Conservation (phyloP, 257 asterid genomes). For the Henckelia pumila region DNA sequence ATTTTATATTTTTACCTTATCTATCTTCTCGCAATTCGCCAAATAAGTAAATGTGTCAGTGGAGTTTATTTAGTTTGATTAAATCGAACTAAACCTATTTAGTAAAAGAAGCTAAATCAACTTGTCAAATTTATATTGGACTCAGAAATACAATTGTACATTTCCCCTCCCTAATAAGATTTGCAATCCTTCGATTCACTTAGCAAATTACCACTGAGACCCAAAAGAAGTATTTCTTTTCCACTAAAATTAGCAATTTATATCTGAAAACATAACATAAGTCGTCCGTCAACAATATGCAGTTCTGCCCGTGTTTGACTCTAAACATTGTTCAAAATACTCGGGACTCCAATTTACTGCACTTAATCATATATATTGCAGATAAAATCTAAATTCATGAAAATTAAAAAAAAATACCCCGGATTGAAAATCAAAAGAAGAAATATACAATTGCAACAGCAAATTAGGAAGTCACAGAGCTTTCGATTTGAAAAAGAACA, state of each 20-base stretch:
- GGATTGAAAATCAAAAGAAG: too few relatives aligned
- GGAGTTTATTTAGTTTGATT: neutral
- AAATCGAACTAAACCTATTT: neutral
- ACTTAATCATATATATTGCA: neutral
- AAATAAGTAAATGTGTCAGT: neutral
- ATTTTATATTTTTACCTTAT: neutral
- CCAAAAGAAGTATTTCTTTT: neutral
- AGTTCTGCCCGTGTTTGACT: too few relatives aligned
- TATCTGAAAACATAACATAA: neutral
- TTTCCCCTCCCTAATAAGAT: neutral
- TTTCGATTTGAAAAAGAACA: neutral
- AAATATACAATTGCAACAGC: too few relatives aligned
- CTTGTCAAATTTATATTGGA: neutral
- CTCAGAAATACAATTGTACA: neutral
- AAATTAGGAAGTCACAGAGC: too few relatives aligned
- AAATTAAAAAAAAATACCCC: too few relatives aligned
- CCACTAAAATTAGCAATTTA: neutral
- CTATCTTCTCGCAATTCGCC: neutral
- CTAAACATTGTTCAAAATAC: too few relatives aligned
- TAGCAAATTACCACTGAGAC: neutral
- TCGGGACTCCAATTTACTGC: neutral
- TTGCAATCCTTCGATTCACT: neutral
- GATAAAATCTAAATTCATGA: too few relatives aligned
- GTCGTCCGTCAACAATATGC: neutral
- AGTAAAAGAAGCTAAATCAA: neutral